These are phyloP conservation scores for Acrocalymma vagum DNA, from an alignment of 2,329 filamentous ascomycete species.

Conservation along the genomic window DNA sequence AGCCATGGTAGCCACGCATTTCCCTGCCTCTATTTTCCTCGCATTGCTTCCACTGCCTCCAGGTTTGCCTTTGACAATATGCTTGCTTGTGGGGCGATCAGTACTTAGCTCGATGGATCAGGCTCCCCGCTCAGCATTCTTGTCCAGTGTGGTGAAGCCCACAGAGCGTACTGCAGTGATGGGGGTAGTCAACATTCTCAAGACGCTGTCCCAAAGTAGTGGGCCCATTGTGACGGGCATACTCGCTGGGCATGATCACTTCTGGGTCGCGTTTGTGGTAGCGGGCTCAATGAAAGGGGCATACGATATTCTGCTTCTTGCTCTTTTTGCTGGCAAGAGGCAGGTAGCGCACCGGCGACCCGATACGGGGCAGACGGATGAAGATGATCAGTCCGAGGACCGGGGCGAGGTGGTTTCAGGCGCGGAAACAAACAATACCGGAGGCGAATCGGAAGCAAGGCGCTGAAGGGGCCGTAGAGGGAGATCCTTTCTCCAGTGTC, in stretches of 20 bases:
- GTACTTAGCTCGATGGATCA: conserved; percentile 49
- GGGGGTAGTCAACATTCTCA: conserved; percentile 50
- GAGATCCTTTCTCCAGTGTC: too few species aligned
- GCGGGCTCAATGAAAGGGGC: conserved; percentile 45
- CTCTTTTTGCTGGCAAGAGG: conserved; percentile 41
- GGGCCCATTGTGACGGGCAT: conserved; percentile 47
- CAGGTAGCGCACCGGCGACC: too few species aligned
- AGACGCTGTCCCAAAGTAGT: conserved; percentile 43
- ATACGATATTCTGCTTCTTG: conserved; percentile 47
- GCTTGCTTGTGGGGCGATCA: conserved; percentile 39
- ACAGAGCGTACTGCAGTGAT: conserved; percentile 49
- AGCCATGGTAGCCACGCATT: conserved; percentile 49
- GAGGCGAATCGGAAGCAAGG: too few species aligned
- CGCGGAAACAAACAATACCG: too few species aligned
- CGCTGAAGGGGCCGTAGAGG: too few species aligned
- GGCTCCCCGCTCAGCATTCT: conserved; percentile 46
- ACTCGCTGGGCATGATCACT: conserved; percentile 38
- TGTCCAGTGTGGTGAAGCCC: conserved; percentile 41
- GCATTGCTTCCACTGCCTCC: conserved; percentile 37
- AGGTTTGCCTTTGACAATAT: conserved; percentile 34
- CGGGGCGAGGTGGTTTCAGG: too few species aligned
- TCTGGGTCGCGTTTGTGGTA: conserved; percentile 50
- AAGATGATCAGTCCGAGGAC: too few species aligned
- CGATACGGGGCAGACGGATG: too few species aligned
- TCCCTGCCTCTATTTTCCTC: conserved; percentile 46